phyloP scores from a whole-genome alignment of 2,329 filamentous ascomycete species.

The Sclerotiophoma versabilis region DNA sequence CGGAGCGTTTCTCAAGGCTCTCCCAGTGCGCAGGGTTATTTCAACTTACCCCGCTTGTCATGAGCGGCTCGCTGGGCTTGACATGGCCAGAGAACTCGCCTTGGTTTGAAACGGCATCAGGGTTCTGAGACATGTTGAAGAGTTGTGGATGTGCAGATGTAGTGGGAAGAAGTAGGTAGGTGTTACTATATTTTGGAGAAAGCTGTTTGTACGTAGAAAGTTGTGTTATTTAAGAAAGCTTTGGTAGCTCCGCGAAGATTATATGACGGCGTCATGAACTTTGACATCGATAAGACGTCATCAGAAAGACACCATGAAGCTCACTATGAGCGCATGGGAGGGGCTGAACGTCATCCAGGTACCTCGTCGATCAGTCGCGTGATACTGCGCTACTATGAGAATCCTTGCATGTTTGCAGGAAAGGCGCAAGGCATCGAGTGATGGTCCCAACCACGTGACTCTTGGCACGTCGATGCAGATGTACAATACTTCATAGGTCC shows the following conservation, averaged over 20 bases:
- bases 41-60: slow-evolving; percentile 61
- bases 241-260: slow-evolving; percentile 1
- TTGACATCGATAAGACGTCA: slow-evolving; percentile 16
- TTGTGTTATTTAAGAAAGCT: neutral
- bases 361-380: neutral
- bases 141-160: neutral
- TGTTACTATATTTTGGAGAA: neutral
- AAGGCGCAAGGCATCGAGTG: neutral
- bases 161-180: neutral
- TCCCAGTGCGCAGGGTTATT: neutral
- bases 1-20: neutral
- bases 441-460: neutral
- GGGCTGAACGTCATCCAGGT: slow-evolving; percentile 2
- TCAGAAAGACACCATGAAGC: too few species aligned
- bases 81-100: slow-evolving; percentile 64
- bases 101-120: slow-evolving; percentile 60
- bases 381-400: neutral
- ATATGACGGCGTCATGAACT: slow-evolving; percentile 12
- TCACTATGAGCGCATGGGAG: slow-evolving; percentile 8
- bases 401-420: neutral
- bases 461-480: neutral
- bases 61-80: slow-evolving; percentile 60
- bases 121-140: slow-evolving; percentile 55
- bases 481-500: too few species aligned
- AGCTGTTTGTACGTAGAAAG: neutral